Percentiles rank a stretch among this genome's conserved stretches.
phyloP scores from a whole-genome alignment of 2,329 filamentous ascomycete genomes.

The Aspergillus amoenus region DNA sequence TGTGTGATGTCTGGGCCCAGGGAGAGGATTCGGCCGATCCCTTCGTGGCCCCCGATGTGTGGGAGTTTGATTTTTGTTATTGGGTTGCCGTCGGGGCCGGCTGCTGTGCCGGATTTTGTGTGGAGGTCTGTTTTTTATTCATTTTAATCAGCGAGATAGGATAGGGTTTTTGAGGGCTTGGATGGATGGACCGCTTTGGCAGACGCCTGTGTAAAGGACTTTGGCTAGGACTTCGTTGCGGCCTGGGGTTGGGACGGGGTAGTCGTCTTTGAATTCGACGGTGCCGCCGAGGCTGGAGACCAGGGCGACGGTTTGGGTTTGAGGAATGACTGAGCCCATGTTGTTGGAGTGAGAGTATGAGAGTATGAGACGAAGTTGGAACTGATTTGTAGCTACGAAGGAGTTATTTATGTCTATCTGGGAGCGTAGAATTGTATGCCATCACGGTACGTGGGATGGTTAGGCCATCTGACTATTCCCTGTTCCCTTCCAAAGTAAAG shows the following conservation, averaged over 20 bases:
- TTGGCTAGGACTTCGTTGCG: slow-evolving; percentile 47
- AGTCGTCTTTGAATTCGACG: slow-evolving; percentile 42
- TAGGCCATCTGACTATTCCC: too few relatives aligned
- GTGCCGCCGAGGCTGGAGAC: slow-evolving; percentile 41
- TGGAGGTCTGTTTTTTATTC: slow-evolving; percentile 38
- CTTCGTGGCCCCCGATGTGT: slow-evolving; percentile 48
- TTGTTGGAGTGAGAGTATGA: too few relatives aligned
- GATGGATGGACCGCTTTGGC: slow-evolving; percentile 39
- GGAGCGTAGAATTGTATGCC: too few relatives aligned
- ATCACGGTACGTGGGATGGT: too few relatives aligned
- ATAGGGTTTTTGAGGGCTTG: too few relatives aligned
- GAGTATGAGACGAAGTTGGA: too few relatives aligned
- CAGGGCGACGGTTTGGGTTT: slow-evolving; percentile 41
- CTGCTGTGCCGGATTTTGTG: slow-evolving; percentile 41
- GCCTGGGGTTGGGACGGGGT: slow-evolving; percentile 41
- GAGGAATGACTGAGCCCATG: background rate
- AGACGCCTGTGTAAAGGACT: slow-evolving; percentile 47
- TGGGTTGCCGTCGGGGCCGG: slow-evolving; percentile 39
- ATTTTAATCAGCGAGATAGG: too few relatives aligned
- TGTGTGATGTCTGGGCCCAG: slow-evolving; percentile 27
- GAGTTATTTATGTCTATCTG: too few relatives aligned
- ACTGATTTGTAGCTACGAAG: too few relatives aligned
- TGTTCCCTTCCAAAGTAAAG: too few relatives aligned
- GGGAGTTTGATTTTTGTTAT: slow-evolving; percentile 46
- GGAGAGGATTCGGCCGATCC: slow-evolving; percentile 42